These are phyloP conservation scores for Botrytis byssoidea DNA, from an alignment of 2,329 filamentous ascomycete genomes.

Conservation along the genomic window DNA sequence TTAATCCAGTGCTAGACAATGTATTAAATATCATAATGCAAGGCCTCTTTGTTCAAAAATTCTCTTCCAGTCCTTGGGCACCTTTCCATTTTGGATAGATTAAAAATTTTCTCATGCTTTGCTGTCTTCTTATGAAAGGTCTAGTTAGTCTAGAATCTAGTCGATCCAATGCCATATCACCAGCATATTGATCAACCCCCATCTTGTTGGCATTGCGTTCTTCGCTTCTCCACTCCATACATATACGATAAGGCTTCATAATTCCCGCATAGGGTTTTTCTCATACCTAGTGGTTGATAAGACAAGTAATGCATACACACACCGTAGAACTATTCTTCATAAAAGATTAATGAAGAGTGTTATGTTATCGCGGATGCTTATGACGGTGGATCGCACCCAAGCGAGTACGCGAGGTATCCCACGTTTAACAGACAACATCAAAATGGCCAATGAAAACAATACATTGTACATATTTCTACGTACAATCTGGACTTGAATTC, in stretches of 20 bases:
- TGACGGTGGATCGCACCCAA: neutral
- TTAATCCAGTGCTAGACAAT: neutral
- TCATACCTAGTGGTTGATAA: neutral
- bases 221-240: slow-evolving; percentile 13
- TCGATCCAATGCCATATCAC: slow-evolving; percentile 16
- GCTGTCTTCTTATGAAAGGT: slow-evolving; percentile 15
- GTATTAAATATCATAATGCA: neutral
- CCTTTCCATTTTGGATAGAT: neutral
- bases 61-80: neutral
- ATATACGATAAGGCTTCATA: slow-evolving; percentile 9
- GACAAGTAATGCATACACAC: neutral
- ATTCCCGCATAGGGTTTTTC: neutral
- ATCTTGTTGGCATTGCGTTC: slow-evolving; percentile 21
- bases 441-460: neutral
- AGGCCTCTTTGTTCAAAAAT: neutral
- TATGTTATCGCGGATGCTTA: neutral
- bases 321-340: neutral
- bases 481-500: neutral
- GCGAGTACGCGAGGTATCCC: neutral
- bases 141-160: neutral
- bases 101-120: slow-evolving; percentile 12
- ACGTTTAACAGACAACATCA: neutral
- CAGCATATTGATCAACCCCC: slow-evolving; percentile 12
- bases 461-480: neutral
- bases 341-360: neutral